Percentiles rank a stretch among this genome's conserved stretches.
phyloP scores from a whole-genome alignment of 345 rosid genomes.

The Turnera subulata region DNA sequence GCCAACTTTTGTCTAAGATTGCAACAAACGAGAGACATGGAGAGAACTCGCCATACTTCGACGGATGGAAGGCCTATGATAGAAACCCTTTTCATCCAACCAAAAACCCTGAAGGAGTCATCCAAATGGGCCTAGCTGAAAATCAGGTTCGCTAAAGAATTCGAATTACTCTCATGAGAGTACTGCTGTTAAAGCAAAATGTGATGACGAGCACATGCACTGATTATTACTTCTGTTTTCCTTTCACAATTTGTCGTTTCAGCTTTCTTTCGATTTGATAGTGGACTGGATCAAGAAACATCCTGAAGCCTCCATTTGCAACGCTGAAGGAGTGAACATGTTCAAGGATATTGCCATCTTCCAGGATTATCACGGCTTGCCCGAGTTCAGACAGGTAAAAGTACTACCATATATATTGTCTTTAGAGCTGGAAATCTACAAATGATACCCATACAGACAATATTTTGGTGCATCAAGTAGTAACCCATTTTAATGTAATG shows the following conservation, averaged over 20 bases:
- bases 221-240: not conserved
- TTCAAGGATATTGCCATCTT: constrained; percentile 64
- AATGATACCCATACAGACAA: not conserved
- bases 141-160: constrained; percentile 51
- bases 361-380: constrained; percentile 86
- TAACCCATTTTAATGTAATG: not conserved
- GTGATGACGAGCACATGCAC: not conserved
- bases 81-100: constrained; percentile 54
- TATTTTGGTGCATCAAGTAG: not conserved
- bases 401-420: not conserved
- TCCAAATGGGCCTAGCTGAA: constrained; percentile 91
- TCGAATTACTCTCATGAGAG: not conserved
- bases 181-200: not conserved
- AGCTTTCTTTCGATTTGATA: constrained; percentile 66
- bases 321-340: constrained; percentile 47
- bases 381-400: constrained; percentile 58
- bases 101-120: constrained; percentile 56
- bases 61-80: constrained; percentile 89
- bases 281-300: constrained; percentile 60
- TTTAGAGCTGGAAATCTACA: not conserved
- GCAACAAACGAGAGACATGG: constrained; percentile 63
- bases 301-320: constrained; percentile 74
- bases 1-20: constrained; percentile 44
- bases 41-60: constrained; percentile 70
- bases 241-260: not conserved